Evolutionary conservation across 345 rosid species (phyloP).

Genomic region (Linum usitatissimum): DNA sequence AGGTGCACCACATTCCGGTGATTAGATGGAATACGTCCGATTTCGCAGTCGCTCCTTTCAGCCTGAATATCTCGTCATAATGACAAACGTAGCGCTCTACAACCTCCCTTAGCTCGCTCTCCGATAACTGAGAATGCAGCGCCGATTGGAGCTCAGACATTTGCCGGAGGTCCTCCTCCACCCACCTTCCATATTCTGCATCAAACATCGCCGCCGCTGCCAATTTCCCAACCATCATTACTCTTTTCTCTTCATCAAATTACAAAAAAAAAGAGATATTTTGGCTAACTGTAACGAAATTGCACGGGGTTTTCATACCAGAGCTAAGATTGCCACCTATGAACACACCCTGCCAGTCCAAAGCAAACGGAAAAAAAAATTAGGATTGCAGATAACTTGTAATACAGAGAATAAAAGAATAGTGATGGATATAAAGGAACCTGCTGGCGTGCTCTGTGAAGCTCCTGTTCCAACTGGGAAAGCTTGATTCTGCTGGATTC

Average conservation of each 20-base stretch:
- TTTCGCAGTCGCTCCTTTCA: conserved; percentile 59
- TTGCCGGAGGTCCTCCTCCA: conserved; percentile 75
- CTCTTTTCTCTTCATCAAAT: too few relatives aligned
- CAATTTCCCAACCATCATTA: not conserved
- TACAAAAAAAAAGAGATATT: too few relatives aligned
- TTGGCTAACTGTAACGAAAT: too few relatives aligned
- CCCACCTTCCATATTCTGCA: conserved; percentile 88
- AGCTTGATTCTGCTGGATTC: conserved; percentile 89
- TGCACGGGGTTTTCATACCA: conserved; percentile 26
- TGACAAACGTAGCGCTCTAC: conserved; percentile 76
- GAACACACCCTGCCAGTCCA: conserved; percentile 51
- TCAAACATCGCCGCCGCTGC: conserved; percentile 85
- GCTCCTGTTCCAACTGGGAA: conserved; percentile 84
- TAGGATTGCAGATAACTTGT: not conserved
- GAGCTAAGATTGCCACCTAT: conserved; percentile 76
- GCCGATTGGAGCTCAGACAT: conserved; percentile 76
- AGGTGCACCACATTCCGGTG: conserved; percentile 78
- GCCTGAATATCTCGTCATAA: conserved; percentile 67
- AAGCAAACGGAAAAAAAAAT: not conserved
- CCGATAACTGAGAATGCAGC: conserved; percentile 62
- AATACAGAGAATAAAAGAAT: not conserved
- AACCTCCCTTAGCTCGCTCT: conserved; percentile 53
- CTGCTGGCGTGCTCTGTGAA: conserved; percentile 93
- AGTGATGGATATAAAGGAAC: conserved; percentile 14
- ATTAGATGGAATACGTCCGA: conserved; percentile 82